phyloP scores from a whole-genome alignment of 306 rosid genomes.

The Castanea mollissima region DNA sequence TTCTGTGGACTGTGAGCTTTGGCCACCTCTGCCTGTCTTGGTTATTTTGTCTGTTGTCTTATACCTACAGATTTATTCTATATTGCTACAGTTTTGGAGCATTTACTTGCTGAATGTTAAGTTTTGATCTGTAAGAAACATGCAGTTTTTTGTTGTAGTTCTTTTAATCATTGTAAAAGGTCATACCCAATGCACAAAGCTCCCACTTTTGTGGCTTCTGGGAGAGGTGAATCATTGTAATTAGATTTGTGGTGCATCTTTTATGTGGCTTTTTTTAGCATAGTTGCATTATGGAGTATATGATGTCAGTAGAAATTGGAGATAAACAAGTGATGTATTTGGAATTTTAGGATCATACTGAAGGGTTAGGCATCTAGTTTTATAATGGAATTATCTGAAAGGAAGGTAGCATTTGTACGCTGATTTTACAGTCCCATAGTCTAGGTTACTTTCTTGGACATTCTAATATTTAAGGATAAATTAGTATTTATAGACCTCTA shows the following conservation, averaged over 20 bases:
- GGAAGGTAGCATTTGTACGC: neutral
- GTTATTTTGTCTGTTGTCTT: neutral
- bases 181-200: too few relatives aligned
- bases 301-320: neutral
- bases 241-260: neutral
- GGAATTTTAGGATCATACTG: neutral
- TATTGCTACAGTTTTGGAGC: constrained; percentile 7
- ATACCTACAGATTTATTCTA: neutral
- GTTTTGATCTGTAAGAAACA: constrained; percentile 2
- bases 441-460: neutral
- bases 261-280: neutral
- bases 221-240: neutral
- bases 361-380: neutral
- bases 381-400: neutral
- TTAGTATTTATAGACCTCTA: neutral
- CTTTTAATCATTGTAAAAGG: neutral
- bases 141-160: neutral
- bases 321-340: neutral
- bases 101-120: constrained; percentile 8
- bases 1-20: neutral
- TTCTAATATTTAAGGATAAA: neutral
- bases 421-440: neutral
- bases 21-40: neutral
- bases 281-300: neutral
- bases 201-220: too few relatives aligned